Base-by-base conservation (phyloP, 257 asterid genomes). In the Ligustrum vulgare region DNA sequence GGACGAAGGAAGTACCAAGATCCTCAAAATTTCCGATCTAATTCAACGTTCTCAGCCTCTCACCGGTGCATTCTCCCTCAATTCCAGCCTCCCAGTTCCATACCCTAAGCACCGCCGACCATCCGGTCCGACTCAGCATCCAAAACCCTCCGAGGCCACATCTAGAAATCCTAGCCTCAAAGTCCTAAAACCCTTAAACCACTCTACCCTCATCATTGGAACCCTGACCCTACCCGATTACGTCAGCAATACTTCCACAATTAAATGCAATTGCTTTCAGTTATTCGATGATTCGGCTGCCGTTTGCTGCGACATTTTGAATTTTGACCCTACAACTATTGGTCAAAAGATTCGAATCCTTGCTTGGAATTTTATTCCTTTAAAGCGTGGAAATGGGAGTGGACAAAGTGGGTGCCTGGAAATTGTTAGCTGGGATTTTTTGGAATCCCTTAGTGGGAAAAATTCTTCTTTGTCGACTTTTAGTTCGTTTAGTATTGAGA, bases 291-390 rank as follows among this genome's bases (percentile, higher is more conserved):
- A 72, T 58, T 81, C 89, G 8, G 84, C 85, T 34, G 72, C 84
- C 43, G 6, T 92, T 63, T 92, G 98, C 83, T 92, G 97, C 64
- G 97, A 92, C 73, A 74, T 91, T 81, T 80, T 91, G 77, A 83
- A 82, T 71, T 89, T 92, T 49, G 82, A 81, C 80, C 82, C 84
- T 13, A 78, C 70, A 79, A 71, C 87, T 77, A 76, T 94, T 5
- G 94, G 83, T 51, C 71, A 58, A 41, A 83, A 73, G 68, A 83
- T 91, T 45, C 85, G 72, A 39, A 45, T 89, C 75, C 72, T 79
- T 8, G 82, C 96, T 60, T 94, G 98, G 97, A 94, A 92, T 80
- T 94, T 91, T 75, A 77, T 92, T 75, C 97, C 98, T 68, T 47
- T 79, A 2, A 76, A 82, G 28, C 67, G 75, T 70, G 79, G 70